These are phyloP conservation scores for Aspergillus baeticus DNA, from an alignment of 495 filamentous ascomycete species.

Conservation along the genomic window DNA sequence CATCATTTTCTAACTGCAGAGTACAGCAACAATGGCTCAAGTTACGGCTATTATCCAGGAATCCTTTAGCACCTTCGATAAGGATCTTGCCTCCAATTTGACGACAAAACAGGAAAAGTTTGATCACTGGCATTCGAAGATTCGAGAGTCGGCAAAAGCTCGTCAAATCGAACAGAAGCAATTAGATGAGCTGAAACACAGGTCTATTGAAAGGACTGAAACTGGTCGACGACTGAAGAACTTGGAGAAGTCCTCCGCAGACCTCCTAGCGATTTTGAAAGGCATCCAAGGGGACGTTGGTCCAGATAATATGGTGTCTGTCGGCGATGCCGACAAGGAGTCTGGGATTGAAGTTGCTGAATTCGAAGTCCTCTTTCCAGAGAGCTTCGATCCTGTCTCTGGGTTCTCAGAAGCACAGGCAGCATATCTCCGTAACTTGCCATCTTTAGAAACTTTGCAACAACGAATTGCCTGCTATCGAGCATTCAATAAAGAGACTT, in stretches of 20 bases:
- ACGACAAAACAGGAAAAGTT: constrained; percentile 79
- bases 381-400: constrained; percentile 32
- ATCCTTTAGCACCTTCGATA: constrained; percentile 63
- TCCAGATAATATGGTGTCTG: constrained; percentile 27
- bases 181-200: constrained; percentile 63
- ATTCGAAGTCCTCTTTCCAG: constrained; percentile 38
- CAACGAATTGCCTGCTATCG: constrained; percentile 33
- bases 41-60: constrained; percentile 44
- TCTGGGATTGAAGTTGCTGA: constrained; percentile 43
- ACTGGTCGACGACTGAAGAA: constrained; percentile 62
- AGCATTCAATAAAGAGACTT: constrained; percentile 33
- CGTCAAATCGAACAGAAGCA: constrained; percentile 71
- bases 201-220: constrained; percentile 56
- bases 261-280: constrained; percentile 41
- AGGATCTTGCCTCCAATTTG: constrained; percentile 71
- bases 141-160: constrained; percentile 76
- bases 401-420: constrained; percentile 41
- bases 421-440: constrained; percentile 31
- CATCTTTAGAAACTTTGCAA: constrained; percentile 29
- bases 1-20: constrained; percentile 22
- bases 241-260: constrained; percentile 52
- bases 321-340: constrained; percentile 55
- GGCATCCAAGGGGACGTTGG: constrained; percentile 27
- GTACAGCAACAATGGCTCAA: constrained; percentile 63
- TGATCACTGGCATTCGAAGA: constrained; percentile 69